Evolutionary conservation across 2,329 filamentous ascomycete genomes (phyloP).

Genomic region (Pyrenochaeta sp.): DNA sequence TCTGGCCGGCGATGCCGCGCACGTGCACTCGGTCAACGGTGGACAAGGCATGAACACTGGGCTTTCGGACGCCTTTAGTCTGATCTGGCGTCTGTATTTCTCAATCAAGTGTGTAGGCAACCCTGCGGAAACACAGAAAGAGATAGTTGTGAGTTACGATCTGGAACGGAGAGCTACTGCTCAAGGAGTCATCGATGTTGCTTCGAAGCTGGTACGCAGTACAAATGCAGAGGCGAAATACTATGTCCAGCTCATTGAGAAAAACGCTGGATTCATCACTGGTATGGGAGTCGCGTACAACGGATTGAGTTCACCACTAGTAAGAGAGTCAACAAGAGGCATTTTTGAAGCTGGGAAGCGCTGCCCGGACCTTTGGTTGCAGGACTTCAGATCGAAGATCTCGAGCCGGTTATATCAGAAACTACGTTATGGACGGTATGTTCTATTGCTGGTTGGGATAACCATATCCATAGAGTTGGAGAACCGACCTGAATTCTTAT

Average conservation of each 20-base stretch:
- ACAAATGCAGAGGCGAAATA: slow-evolving; percentile 55
- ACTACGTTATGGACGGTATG: slow-evolving; percentile 16
- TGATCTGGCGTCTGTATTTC: slow-evolving; percentile 26
- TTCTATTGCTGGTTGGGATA: slow-evolving; percentile 6
- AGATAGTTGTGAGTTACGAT: slow-evolving; percentile 50
- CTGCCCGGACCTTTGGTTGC: slow-evolving; percentile 24
- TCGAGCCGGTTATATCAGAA: slow-evolving; percentile 12
- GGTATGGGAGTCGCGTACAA: slow-evolving; percentile 58
- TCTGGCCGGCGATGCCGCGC: slow-evolving; percentile 29
- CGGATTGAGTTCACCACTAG: slow-evolving; percentile 45
- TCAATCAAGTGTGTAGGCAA: slow-evolving; percentile 1
- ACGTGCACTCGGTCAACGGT: slow-evolving; percentile 32
- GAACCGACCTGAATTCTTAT: slow-evolving; percentile 1
- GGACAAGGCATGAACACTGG: slow-evolving; percentile 34
- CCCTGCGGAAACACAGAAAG: not conserved
- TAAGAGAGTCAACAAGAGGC: slow-evolving; percentile 43
- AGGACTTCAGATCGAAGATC: not conserved
- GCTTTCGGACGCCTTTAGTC: slow-evolving; percentile 23
- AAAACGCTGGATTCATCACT: slow-evolving; percentile 60
- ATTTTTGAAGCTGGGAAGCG: slow-evolving; percentile 46
- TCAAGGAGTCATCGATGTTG: slow-evolving; percentile 56
- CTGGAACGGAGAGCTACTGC: slow-evolving; percentile 4
- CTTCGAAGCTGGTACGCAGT: slow-evolving; percentile 57
- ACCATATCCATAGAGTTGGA: not conserved
- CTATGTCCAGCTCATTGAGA: slow-evolving; percentile 59